Evolutionary conservation across 2,329 filamentous ascomycete species (phyloP), one percentile per base, ranked within the genome.

Genomic region (Leptographium procerum): DNA sequence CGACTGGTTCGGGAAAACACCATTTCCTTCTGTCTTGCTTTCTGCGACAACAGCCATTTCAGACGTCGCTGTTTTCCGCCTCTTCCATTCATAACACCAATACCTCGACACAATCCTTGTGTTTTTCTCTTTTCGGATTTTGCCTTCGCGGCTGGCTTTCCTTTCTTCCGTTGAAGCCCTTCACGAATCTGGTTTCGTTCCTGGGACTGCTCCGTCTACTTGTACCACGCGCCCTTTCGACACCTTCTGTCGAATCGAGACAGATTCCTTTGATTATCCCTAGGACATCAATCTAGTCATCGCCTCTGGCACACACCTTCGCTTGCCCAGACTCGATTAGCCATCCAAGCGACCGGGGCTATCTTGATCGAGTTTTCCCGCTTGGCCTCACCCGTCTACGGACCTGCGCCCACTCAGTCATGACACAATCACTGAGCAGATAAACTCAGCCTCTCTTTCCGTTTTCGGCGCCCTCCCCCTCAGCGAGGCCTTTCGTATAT

Each of bases 401-500:
- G 22, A 36, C 16, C 34, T 43, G 52, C 52, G 52, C 16, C 51
- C 43, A 22, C 24, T n/a, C 43, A 58, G 57, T 57, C 55, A 57
- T 57, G 55, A 57, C 47, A 51, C 45, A 50, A 57, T 16, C 28
- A 57, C 55, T 16, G 55, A 13, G 19, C 45, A 57, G 43, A 57
- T 57, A 57, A 51, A 40, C 22, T n/a, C 50, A 45, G 29, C 43
- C 31, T 36, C 57, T 52, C 45, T 51, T 43, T 43, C 16, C 31
- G 45, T 52, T 53, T 16, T 58, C 45, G 67, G 68, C 68, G 64
- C 65, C 64, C 61, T 64, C 64, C 65, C 63, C 64, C 66, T 71
- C 69, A 67, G 70, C 71, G 77, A 75, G 75, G 73, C 70, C 70
- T 66, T 65, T 70, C 64, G 65, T 74, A 77, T 77, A 84, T 77